Evolutionary conservation across 192 early-diverging fungal genomes (phyloP).

Genomic region (Dispira simplex): DNA sequence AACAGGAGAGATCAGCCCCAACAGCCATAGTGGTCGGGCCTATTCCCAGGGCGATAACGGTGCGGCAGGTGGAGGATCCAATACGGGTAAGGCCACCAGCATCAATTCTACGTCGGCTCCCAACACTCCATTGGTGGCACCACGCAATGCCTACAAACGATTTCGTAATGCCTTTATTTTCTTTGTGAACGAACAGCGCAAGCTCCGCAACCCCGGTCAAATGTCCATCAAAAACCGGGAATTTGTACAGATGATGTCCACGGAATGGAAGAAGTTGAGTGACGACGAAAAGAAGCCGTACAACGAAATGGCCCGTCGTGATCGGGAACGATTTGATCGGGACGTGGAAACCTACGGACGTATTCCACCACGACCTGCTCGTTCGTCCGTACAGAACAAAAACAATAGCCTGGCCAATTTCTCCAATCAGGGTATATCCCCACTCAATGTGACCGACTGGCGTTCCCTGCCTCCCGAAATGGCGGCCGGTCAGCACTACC

Average conservation of each 20-base stretch:
- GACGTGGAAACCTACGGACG: slow-evolving; percentile 19
- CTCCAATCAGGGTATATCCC: not conserved
- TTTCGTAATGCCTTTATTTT: slow-evolving; percentile 35
- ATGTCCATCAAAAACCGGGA: slow-evolving; percentile 27
- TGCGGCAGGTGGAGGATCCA: too few relatives aligned
- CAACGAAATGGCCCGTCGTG: slow-evolving; percentile 21
- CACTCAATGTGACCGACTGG: slow-evolving; percentile 5
- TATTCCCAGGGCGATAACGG: too few relatives aligned
- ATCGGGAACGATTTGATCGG: slow-evolving; percentile 26
- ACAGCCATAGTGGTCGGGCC: too few relatives aligned
- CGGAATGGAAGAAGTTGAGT: slow-evolving; percentile 26
- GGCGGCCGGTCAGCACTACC: not conserved
- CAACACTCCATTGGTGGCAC: not conserved
- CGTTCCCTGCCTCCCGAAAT: slow-evolving; percentile 7
- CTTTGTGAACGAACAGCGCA: slow-evolving; percentile 34
- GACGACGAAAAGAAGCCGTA: slow-evolving; percentile 24
- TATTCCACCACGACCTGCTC: slow-evolving; percentile 6
- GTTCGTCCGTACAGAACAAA: slow-evolving; percentile 3
- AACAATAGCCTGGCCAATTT: not conserved
- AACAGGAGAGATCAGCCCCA: too few relatives aligned
- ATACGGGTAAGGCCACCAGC: too few relatives aligned
- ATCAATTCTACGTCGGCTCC: not conserved
- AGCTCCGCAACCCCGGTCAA: slow-evolving; percentile 12
- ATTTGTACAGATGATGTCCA: slow-evolving; percentile 32
- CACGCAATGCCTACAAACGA: slow-evolving; percentile 29